phyloP scores from a whole-genome alignment of 352 stramenopile genomes.

The Phytopythium aichiense region DNA sequence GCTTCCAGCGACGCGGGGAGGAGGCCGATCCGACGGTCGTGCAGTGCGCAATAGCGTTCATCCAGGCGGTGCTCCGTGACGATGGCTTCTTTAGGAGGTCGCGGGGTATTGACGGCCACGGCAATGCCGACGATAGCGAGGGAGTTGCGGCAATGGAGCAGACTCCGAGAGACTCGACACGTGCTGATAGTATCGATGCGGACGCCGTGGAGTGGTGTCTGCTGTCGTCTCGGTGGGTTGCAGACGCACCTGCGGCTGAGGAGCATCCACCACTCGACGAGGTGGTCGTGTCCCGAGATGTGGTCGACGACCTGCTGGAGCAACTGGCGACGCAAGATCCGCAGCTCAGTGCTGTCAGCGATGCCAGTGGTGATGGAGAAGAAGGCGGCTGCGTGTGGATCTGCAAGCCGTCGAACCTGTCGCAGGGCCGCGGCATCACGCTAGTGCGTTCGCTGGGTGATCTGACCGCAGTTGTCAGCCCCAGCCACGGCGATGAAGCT shows the following conservation, averaged over 20 bases:
- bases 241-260: background rate
- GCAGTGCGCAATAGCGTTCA: background rate
- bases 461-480: constrained; percentile 17
- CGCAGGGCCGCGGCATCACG: constrained; percentile 65
- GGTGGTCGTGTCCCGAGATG: background rate
- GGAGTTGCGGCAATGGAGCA: too few species aligned
- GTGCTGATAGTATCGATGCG: background rate
- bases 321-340: constrained; percentile 26
- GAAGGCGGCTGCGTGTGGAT: constrained; percentile 59
- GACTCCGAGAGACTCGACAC: background rate
- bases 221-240: background rate
- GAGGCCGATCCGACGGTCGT: background rate
- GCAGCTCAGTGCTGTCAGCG: constrained; percentile 34
- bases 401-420: constrained; percentile 73
- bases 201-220: background rate
- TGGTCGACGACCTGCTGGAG: constrained; percentile 14
- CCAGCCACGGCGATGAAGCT: background rate
- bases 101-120: background rate
- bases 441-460: constrained; percentile 35
- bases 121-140: background rate
- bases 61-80: background rate
- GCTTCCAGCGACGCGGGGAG: background rate
- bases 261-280: background rate
- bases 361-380: constrained; percentile 14
- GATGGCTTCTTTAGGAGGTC: background rate